phyloP scores from a whole-genome alignment of 2,329 filamentous ascomycete genomes.

The Colletotrichum orchidophilum region DNA sequence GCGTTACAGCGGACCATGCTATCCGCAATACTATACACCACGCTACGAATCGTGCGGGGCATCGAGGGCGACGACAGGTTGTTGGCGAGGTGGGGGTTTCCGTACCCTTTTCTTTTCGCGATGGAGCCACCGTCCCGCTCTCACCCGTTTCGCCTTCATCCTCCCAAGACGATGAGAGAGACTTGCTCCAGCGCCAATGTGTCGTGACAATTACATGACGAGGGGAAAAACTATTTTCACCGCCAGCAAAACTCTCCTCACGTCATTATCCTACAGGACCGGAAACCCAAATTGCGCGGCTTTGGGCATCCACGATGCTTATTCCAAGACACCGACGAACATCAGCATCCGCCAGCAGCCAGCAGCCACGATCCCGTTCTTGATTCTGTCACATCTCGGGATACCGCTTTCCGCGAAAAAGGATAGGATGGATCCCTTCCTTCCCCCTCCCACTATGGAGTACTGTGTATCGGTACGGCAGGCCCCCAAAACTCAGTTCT shows the following conservation, averaged over 20 bases:
- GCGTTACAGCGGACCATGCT: neutral
- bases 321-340: neutral
- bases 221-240: neutral
- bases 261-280: neutral
- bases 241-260: neutral
- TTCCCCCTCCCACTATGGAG: no score
- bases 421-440: constrained; percentile 27
- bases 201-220: constrained; percentile 1
- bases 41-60: neutral
- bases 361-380: constrained; percentile 2
- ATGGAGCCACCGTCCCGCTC: constrained; percentile 9
- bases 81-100: neutral
- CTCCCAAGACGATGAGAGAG: neutral
- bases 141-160: neutral
- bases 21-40: no score
- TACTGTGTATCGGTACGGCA: no score
- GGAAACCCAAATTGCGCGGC: neutral
- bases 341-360: neutral
- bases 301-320: constrained; percentile 15
- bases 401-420: constrained; percentile 21
- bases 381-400: constrained; percentile 22
- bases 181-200: neutral
- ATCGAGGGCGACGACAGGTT: neutral
- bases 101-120: constrained; percentile 1
- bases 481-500: constrained; percentile 20